phyloP scores from a whole-genome alignment of 73 alveolate genomes.

The Blepharisma japonicum region DNA sequence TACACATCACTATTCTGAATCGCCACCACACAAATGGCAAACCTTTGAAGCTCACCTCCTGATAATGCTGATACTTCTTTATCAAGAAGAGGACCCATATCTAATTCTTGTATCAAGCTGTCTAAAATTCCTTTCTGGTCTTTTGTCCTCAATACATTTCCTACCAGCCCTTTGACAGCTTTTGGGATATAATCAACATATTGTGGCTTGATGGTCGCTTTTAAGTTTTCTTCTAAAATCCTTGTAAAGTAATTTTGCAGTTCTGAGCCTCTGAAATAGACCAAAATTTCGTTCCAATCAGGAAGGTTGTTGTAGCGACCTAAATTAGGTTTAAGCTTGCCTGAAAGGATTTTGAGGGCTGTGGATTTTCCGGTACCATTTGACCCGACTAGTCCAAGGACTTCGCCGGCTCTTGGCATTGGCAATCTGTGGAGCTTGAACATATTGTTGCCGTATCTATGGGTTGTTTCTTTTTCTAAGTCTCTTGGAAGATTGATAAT shows the following conservation, averaged over 20 bases:
- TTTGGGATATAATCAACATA: constrained; percentile 97
- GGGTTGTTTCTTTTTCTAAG: constrained; percentile 88
- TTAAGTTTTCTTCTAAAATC: constrained; percentile 90
- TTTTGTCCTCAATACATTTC: constrained; percentile 72
- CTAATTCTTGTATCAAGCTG: constrained; percentile 56
- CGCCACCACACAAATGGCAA: constrained; percentile 95
- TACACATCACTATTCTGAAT: constrained; percentile 92
- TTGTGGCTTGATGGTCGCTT: constrained; percentile 95
- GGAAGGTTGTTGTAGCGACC: constrained; percentile 97
- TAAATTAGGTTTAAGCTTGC: constrained; percentile 96
- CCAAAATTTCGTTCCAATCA: constrained; percentile 90
- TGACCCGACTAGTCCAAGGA: constrained; percentile 97
- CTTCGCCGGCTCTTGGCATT: constrained; percentile 96
- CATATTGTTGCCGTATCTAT: constrained; percentile 94
- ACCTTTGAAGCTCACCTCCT: constrained; percentile 99
- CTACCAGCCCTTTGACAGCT: constrained; percentile 87
- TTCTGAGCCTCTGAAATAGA: constrained; percentile 96
- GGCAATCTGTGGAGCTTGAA: constrained; percentile 98
- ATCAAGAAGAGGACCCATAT: constrained; percentile 82
- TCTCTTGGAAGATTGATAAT: constrained; percentile 97
- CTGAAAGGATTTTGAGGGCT: constrained; percentile 89
- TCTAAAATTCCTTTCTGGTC: constrained; percentile 66
- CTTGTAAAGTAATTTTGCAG: constrained; percentile 89
- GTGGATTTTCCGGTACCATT: constrained; percentile 99
- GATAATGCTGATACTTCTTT: constrained; percentile 89